These are phyloP conservation scores for Corrigiola litoralis DNA, from an alignment of 179 eudicot species.

Conservation along the genomic window DNA sequence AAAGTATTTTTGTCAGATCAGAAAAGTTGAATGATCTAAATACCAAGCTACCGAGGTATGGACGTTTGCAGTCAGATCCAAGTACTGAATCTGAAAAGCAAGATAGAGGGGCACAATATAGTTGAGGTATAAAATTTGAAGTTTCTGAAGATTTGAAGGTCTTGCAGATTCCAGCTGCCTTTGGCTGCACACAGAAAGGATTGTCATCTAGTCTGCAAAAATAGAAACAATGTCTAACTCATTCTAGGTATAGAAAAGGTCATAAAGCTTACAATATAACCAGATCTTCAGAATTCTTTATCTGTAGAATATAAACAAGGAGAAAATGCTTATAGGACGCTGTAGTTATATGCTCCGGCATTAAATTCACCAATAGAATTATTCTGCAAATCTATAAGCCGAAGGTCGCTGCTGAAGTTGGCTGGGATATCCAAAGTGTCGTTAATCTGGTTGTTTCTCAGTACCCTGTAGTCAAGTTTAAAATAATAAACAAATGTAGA, in stretches of 20 bases:
- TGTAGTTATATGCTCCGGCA: constrained; percentile 19
- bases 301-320: not conserved
- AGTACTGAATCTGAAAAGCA: constrained; percentile 38
- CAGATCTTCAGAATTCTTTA: not conserved
- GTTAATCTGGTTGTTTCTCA: constrained; percentile 49
- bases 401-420: constrained; percentile 36
- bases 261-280: not conserved
- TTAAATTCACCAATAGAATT: constrained; percentile 38
- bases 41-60: constrained; percentile 46
- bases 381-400: constrained; percentile 49
- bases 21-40: constrained; percentile 63
- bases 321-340: constrained; percentile 21
- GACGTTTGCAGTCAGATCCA: constrained; percentile 55
- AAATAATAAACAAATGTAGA: not conserved
- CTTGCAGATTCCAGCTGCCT: constrained; percentile 32
- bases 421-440: constrained; percentile 51
- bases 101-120: constrained; percentile 31
- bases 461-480: constrained; percentile 28
- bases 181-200: constrained; percentile 41
- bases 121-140: constrained; percentile 28
- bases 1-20: constrained; percentile 29
- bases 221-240: constrained; percentile 4
- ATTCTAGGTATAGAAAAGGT: not conserved
- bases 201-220: constrained; percentile 51
- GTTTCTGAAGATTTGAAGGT: constrained; percentile 1